Percentiles rank a stretch among this genome's conserved stretches.
These are phyloP conservation scores for Helicocarpus griseus DNA, from an alignment of 2,329 filamentous ascomycete genomes.

Conservation along the genomic window DNA sequence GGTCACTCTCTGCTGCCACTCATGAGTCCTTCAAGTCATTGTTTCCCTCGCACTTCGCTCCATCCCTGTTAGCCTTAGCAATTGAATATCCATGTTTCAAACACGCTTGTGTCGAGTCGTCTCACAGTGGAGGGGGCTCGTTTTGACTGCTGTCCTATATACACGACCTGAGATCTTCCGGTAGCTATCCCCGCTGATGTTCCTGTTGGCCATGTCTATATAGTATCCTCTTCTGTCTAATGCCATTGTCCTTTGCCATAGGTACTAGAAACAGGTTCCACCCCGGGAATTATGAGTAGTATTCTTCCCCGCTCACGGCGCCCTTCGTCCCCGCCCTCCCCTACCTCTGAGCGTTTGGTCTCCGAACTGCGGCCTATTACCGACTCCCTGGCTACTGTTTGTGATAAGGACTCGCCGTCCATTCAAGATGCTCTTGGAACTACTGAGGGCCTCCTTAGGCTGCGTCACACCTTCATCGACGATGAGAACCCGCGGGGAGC, in stretches of 20 bases:
- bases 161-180: neutral
- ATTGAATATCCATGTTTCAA: constrained; percentile 1
- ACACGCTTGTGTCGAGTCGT: neutral
- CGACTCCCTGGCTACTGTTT: constrained; percentile 26
- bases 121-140: constrained; percentile 12
- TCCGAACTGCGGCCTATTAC: constrained; percentile 30
- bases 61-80: neutral
- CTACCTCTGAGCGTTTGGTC: constrained; percentile 25
- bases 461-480: constrained; percentile 56
- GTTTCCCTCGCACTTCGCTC: neutral
- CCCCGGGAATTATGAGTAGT: constrained; percentile 10
- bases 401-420: constrained; percentile 20
- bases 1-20: neutral
- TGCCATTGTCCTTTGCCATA: constrained; percentile 8
- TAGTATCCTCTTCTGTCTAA: neutral
- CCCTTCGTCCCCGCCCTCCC: constrained; percentile 9
- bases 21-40: neutral
- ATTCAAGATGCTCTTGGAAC: constrained; percentile 34
- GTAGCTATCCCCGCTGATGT: neutral
- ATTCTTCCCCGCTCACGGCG: constrained; percentile 7
- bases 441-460: constrained; percentile 50
- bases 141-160: constrained; percentile 15
- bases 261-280: constrained; percentile 20
- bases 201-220: neutral
- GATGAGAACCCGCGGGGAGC: constrained; percentile 39